Evolutionary conservation across 2,329 filamentous ascomycete species (phyloP), one percentile per base, ranked within the genome.

Genomic region (Blastomyces parvus): DNA sequence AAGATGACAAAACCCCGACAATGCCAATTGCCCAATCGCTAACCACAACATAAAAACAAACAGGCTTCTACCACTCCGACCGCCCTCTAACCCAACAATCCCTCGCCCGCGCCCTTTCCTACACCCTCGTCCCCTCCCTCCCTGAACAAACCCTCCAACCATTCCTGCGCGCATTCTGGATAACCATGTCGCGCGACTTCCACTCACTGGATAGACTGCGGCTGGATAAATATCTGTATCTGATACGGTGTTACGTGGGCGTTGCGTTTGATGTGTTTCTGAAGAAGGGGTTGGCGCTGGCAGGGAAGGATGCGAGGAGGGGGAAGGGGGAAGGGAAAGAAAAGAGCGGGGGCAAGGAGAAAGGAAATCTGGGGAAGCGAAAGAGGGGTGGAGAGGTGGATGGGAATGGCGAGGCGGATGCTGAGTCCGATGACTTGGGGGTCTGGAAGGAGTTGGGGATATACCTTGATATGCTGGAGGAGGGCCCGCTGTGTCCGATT

Each of bases 141-240:
- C 83, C 84, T 48, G 71, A 72, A 77, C 63, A 76, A 46, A 76
- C 74, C 19, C 69, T 77, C 6, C 74, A 78, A 56, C 75, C 76
- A 1, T 81, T 82, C 71, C 79, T 89, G 65, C 79, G 79, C 64
- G 87, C 81, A 36, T 91, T 90, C 77, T 91, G 87, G 87, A 81
- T 84, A 67, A 88, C 87, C 9, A 83, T 91, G 74, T 80, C 83
- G 57, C 77, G 83, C 56, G 86, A 90, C 76, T 91, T 88, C 84
- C 84, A 84, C 36, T 79, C 81, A 55, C 86, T 91, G 65, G 89
- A 91, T 73, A 85, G 88, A 9, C 77, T 89, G 67, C 84, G 90
- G 52, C 87, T 97, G 80, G 91, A 99, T 77, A 99, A 99, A 80
- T 97, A 95, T 72, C 79, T 99, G 63, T 83, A 92, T 68, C 82